Base-by-base conservation (phyloP, 2,329 filamentous ascomycete species). In the Penicillium capsulatum region DNA sequence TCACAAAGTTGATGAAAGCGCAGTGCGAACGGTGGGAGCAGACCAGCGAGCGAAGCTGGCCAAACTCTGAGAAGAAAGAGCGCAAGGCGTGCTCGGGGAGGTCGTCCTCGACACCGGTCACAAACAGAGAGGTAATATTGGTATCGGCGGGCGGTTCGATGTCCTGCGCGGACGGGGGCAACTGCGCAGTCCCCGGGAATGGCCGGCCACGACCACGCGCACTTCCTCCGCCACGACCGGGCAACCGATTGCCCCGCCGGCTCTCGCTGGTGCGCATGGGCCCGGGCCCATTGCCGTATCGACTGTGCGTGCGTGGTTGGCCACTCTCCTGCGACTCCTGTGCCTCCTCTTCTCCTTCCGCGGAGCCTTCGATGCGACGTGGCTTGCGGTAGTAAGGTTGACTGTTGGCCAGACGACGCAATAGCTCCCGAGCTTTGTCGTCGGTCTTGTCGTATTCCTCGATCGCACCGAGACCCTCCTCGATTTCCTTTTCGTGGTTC, bases 21-120 rank as follows among this genome's bases (percentile, higher is more conserved):
- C 90, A 97, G 60, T 97, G 92, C 11, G 91, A 91, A 71, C 94
- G 89, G 69, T 98, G 92, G 5, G 90, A 96, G 66, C 92, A 97
- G 26, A 98, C 84, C 11, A 98, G 71, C 17, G 89, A 96, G 56
- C 92, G 86, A 44, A 98, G 83, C 59, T 91, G 87, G 48, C 92
- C 92, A 56, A 90, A 89, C 13, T 79, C 78, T 45, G 87, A 81
- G 71, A 98, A 98, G 65, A 94, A 92, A 2, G 88, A 84, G 33
- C 92, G 85, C 17, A 98, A 74, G 57, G 90, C 89, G 66, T 90
- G 83, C 65, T 98, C 92, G 2, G 91, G 90, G 5, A 98, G 74
- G 57, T 98, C 92, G 60, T 98, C 92, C 65, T 98, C 92, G 2
- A 98, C 81, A 7, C 92, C 94, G 0, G 91, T 96, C 19, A 97